Conservation (phyloP, 1,139 yeast species). For the Saccharomyces pastorianus region DNA sequence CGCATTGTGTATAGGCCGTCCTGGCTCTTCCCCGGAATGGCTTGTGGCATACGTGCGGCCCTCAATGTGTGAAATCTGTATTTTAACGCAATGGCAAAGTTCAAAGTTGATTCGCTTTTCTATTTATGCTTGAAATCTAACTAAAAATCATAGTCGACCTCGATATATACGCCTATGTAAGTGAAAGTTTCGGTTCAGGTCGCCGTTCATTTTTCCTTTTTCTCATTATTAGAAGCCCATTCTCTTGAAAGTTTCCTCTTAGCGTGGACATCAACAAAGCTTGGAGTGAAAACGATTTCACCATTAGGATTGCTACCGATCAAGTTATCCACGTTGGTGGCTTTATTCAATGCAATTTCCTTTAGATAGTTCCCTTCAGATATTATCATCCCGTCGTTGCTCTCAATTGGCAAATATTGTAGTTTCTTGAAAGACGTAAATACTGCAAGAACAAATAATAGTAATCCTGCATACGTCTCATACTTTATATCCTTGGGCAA, state of each 20-base stretch:
- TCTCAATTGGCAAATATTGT: constrained; percentile 19
- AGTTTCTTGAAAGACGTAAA: constrained; percentile 24
- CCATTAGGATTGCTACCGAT: constrained; percentile 28
- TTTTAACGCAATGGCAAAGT: no score
- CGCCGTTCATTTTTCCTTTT: not conserved
- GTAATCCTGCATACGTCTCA: constrained; percentile 23
- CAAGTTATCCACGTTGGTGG: constrained; percentile 25
- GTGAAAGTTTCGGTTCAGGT: no score
- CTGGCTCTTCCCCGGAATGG: no score
- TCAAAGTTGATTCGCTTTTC: no score
- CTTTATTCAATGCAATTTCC: constrained; percentile 25
- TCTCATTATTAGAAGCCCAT: constrained; percentile 8
- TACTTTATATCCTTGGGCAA: constrained; percentile 29
- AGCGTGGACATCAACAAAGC: constrained; percentile 22
- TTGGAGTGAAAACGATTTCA: constrained; percentile 25
- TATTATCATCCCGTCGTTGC: constrained; percentile 10
- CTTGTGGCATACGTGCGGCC: no score
- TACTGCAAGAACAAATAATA: constrained; percentile 20
- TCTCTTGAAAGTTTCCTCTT: constrained; percentile 20
- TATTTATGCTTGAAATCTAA: no score
- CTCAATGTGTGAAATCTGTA: no score
- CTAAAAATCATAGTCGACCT: not conserved
- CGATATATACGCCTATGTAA: not conserved
- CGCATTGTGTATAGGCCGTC: no score
- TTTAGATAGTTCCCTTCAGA: constrained; percentile 22